Percentiles rank a stretch among this genome's conserved stretches.
Conservation (phyloP, 2,329 filamentous ascomycete species). For the Alternaria gaisen region DNA sequence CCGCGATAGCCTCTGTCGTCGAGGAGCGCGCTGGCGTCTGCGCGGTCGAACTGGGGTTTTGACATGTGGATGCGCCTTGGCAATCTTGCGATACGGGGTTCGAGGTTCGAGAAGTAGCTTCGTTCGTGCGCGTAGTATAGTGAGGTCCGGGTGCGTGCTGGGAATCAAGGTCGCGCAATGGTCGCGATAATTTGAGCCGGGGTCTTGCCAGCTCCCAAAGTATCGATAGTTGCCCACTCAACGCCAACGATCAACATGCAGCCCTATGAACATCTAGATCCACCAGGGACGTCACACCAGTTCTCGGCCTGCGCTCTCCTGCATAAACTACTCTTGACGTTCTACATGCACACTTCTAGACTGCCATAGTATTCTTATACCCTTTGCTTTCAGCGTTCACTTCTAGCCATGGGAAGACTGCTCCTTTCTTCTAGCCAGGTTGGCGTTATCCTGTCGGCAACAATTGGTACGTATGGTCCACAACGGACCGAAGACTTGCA, state of each 20-base stretch:
- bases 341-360: conserved; percentile 19
- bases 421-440: conserved; percentile 76
- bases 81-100: neutral
- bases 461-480: conserved; percentile 64
- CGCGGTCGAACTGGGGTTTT: conserved; percentile 68
- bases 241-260: conserved; percentile 25
- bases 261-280: conserved; percentile 26
- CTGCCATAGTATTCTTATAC: conserved; percentile 28
- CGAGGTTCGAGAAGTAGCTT: neutral
- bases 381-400: conserved; percentile 17
- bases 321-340: conserved; percentile 30
- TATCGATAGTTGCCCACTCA: conserved; percentile 44
- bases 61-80: conserved; percentile 25
- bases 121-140: neutral
- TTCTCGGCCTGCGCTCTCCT: conserved; percentile 27
- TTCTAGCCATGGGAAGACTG: conserved; percentile 52
- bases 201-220: conserved; percentile 12
- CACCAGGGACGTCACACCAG: conserved; percentile 41
- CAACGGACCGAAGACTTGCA: neutral
- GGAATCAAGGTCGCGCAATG: conserved; percentile 5
- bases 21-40: conserved; percentile 79
- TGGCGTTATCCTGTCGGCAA: conserved; percentile 70
- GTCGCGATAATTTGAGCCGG: conserved; percentile 26
- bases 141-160: neutral
- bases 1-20: conserved; percentile 88